Evolutionary conservation across 2,329 filamentous ascomycete genomes (phyloP), one percentile per base, ranked within the genome.

Genomic region (Trichothecium roseum): DNA sequence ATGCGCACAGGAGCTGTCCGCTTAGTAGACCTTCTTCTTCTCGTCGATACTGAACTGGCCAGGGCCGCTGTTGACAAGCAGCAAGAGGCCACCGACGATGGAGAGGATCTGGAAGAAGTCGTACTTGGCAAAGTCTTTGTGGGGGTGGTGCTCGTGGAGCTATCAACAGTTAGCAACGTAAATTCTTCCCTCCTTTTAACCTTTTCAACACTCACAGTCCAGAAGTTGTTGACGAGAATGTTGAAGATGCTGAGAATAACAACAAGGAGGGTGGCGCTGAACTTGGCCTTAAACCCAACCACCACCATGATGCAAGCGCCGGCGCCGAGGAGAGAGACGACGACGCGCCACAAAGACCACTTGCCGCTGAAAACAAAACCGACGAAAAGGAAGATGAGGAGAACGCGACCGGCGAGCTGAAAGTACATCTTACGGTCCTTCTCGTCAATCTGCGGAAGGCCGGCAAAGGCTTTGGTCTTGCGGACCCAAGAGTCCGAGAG

Each of bases 341-440:
- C 51, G 34, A 96, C 73, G 54, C 91, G 78, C 73, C 87, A 87
- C 52, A 95, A 63, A 53, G 78, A 84, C 91, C 91, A 98, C 52
- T 88, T 72, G 47, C 91, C 91, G 38, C 85, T 84, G 66, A 95
- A 94, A 51, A 98, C 83, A 54, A 98, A 98, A 40, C 91, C 91
- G 46, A 95, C 61, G 60, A 98, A 98, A 48, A 98, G 74, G 75
- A 98, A 95, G 65, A 98, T 96, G 50, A 98, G 72, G 45, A 98
- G 72, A 26, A 98, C 85, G 49, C 91, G 81, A 26, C 91, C 91
- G 46, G 91, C 91, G 42, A 98, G 81, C 75, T 96, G 91, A 66
- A 98, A 93, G 72, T 98, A 98, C 89, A 96, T 96, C 75, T 96
- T 98, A 65, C 88, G 84, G 62, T 98, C 91, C 78, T 96, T 96